Evolutionary conservation across 2,329 filamentous ascomycete genomes (phyloP).

Genomic region (Aspergillus proliferans): DNA sequence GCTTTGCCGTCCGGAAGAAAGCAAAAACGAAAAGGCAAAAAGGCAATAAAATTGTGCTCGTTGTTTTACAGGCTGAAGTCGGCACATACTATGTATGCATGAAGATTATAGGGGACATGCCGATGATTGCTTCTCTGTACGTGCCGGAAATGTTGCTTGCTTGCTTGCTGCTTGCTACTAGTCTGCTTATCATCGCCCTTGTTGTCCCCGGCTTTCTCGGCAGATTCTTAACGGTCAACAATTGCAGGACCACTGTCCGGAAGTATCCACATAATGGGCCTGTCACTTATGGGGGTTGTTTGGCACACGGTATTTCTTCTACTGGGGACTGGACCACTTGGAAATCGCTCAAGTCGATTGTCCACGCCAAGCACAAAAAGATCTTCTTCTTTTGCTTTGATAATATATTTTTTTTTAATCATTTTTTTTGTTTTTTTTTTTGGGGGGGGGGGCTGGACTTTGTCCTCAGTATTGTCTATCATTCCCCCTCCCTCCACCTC

Average conservation of each 20-base stretch:
- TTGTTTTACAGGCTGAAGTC: too few relatives aligned
- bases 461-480: conserved; percentile 2
- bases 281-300: not conserved
- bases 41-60: not conserved
- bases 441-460: not conserved
- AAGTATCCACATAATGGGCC: not conserved
- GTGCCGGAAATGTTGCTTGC: not conserved
- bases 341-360: not conserved
- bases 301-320: not conserved
- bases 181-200: not conserved
- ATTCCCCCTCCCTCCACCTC: conserved; percentile 8
- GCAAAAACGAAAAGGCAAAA: not conserved
- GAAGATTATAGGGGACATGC: not conserved
- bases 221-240: not conserved
- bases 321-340: not conserved
- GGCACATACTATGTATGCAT: too few relatives aligned
- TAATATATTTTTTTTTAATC: not conserved
- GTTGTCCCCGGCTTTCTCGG: not conserved
- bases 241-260: not conserved
- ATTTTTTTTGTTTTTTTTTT: not conserved
- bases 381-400: conserved; percentile 4
- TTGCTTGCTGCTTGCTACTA: not conserved
- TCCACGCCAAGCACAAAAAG: conserved; percentile 5
- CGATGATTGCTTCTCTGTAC: not conserved
- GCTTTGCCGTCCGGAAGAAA: conserved; percentile 6